Evolutionary conservation across 148 eudicot genomes (phyloP), one percentile per base, ranked within the genome.

Genomic region (Amaranthus cruentus): DNA sequence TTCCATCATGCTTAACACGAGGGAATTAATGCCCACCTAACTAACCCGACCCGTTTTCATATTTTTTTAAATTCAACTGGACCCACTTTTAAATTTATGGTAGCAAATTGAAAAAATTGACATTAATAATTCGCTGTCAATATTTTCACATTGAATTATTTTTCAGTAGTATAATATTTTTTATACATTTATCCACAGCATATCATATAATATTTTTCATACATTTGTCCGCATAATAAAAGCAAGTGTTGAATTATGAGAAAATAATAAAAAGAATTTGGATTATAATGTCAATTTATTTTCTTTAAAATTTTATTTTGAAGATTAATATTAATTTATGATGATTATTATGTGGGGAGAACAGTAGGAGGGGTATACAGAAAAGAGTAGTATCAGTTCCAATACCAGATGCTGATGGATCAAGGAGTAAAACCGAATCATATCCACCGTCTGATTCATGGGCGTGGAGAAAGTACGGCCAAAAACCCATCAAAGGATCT

Each of bases 391-490:
- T 87, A 55, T 70, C 79, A 51, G 76, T 85, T 21, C 85, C 86
- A 68, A 84, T 89, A 46, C 81, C 76, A 42, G 93, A 83, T 0
- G 63, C 47, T 18, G 87, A 87, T 55, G 91, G 88, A 65, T 77
- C 78, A 55, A 80, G 87, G 67, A 81, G 82, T 59, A 88, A 70
- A 78, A 73, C 75, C 6, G 89, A 88, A 42, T 81, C 83, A 7
- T 86, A 84, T 81, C 93, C 93, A 52, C 93, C 93, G 66, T 79
- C 88, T 9, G 90, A 89, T 89, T 85, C 90, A 21, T 89, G 92
- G 92, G 83, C 93, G 14, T 87, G 93, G 93, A 84, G 93, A 73
- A 89, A 89, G 60, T 89, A 88, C 76, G 92, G 92, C 7, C 92
- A 88, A 62, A 88, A 88, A 74, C 92, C 90, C 7, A 88, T 89